Percentiles rank a stretch among this genome's conserved stretches.
phyloP scores from a whole-genome alignment of 1,284 basidiomycete genomes.

The Neolentinus lepideus region DNA sequence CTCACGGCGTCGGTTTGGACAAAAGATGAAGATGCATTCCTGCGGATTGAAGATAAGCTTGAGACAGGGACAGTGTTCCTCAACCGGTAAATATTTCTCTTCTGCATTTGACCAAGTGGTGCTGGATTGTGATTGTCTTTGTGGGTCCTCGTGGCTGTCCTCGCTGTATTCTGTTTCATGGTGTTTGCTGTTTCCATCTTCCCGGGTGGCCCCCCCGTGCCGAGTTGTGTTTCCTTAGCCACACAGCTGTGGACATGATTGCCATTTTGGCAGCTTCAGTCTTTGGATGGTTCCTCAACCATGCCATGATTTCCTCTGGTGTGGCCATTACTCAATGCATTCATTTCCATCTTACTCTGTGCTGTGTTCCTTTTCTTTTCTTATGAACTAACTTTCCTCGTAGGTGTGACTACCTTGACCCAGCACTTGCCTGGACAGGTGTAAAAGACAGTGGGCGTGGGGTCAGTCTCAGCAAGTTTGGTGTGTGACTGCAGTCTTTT shows the following conservation, averaged over 20 bases:
- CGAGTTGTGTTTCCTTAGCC: no score
- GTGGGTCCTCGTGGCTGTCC: no score
- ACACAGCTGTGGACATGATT: no score
- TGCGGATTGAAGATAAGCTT: slow-evolving; percentile 64
- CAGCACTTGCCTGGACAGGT: slow-evolving; percentile 90
- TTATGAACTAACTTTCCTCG: neutral
- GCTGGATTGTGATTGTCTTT: no score
- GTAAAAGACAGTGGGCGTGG: slow-evolving; percentile 92
- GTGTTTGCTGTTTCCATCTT: no score
- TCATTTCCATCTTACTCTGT: neutral
- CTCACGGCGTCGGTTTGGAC: slow-evolving; percentile 95
- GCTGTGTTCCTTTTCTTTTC: neutral
- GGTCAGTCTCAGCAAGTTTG: slow-evolving; percentile 83
- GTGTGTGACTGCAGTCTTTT: slow-evolving; percentile 42
- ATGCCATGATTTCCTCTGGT: no score
- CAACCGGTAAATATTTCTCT: slow-evolving; percentile 56
- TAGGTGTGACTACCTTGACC: slow-evolving; percentile 75
- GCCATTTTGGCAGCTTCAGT: no score
- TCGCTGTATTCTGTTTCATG: no score
- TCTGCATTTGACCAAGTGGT: no score
- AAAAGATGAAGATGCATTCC: slow-evolving; percentile 61
- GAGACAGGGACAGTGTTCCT: slow-evolving; percentile 90
- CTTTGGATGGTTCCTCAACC: no score
- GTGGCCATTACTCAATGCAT: no score
- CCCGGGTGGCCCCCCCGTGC: no score